Evolutionary conservation across 192 early-diverging fungal genomes (phyloP).

Genomic region (Dispira parvispora): DNA sequence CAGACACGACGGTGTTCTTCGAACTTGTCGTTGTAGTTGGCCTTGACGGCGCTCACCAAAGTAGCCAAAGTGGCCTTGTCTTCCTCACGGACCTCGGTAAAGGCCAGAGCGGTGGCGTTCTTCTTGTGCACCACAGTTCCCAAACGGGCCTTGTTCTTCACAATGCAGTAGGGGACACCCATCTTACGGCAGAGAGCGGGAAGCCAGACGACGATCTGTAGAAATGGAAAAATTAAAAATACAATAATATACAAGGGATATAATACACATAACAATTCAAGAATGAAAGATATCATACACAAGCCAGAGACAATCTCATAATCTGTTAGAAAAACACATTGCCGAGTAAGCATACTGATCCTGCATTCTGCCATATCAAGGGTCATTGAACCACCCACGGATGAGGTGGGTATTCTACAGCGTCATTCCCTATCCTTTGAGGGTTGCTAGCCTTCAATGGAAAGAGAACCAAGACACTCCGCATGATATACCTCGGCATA

Average conservation of each 20-base stretch:
- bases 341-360: background rate
- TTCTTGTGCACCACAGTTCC: constrained; percentile 99
- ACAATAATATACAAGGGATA: constrained; percentile 5
- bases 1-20: constrained; percentile 80
- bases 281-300: background rate
- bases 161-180: constrained; percentile 98
- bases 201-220: constrained; percentile 84
- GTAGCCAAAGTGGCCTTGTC: constrained; percentile 85
- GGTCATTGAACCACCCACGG: constrained; percentile 10
- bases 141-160: constrained; percentile 97
- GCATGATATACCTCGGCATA: too few species aligned
- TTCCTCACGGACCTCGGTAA: constrained; percentile 85
- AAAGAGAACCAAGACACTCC: too few species aligned
- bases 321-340: constrained; percentile 2
- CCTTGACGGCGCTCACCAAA: constrained; percentile 80
- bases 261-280: background rate
- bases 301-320: background rate
- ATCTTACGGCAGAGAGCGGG: constrained; percentile 99
- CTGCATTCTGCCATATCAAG: background rate
- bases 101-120: constrained; percentile 92
- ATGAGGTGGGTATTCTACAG: background rate
- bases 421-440: too few species aligned
- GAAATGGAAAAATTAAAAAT: constrained; percentile 1
- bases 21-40: constrained; percentile 91
- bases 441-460: too few species aligned